These are phyloP conservation scores for Gleditsia sinensis DNA, from an alignment of 306 rosid genomes.

Conservation along the genomic window DNA sequence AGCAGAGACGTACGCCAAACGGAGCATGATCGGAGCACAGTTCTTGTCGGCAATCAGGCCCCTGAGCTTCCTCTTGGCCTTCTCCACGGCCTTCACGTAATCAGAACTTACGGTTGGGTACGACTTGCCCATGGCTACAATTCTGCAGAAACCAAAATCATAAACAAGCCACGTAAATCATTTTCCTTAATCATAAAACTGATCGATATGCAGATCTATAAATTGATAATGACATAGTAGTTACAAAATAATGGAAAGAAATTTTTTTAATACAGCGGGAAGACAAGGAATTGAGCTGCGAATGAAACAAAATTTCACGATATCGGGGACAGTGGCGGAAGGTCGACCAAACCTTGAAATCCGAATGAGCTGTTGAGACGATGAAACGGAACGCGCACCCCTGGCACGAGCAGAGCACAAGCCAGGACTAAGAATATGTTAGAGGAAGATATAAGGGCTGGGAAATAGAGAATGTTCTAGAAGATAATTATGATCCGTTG, in stretches of 20 bases:
- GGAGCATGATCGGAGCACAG: conserved; percentile 90
- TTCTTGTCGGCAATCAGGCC: conserved; percentile 90
- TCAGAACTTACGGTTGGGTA: conserved; percentile 86
- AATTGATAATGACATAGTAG: background rate
- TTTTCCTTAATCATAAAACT: background rate
- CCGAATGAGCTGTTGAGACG: background rate
- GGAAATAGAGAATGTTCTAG: conserved; percentile 49
- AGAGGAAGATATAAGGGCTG: conserved; percentile 29
- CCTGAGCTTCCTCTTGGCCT: conserved; percentile 92
- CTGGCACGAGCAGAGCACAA: conserved; percentile 51
- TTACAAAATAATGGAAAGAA: background rate
- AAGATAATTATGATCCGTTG: conserved; percentile 13
- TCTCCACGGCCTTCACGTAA: conserved; percentile 73
- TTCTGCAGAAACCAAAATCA: conserved; percentile 12
- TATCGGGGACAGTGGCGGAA: background rate
- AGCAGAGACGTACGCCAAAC: conserved; percentile 65
- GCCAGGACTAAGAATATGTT: background rate
- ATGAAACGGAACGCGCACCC: background rate
- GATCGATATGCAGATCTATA: conserved; percentile 24
- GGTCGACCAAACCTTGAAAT: conserved; percentile 28
- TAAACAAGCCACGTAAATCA: background rate
- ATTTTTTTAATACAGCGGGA: no score
- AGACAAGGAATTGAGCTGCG: background rate
- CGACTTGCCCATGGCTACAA: conserved; percentile 64
- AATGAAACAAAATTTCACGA: background rate